A percentile compares a stretch with the other conserved stretches of the same genome.
Conservation (phyloP, 495 filamentous ascomycete genomes). For the Jackrogersella multiformis region DNA sequence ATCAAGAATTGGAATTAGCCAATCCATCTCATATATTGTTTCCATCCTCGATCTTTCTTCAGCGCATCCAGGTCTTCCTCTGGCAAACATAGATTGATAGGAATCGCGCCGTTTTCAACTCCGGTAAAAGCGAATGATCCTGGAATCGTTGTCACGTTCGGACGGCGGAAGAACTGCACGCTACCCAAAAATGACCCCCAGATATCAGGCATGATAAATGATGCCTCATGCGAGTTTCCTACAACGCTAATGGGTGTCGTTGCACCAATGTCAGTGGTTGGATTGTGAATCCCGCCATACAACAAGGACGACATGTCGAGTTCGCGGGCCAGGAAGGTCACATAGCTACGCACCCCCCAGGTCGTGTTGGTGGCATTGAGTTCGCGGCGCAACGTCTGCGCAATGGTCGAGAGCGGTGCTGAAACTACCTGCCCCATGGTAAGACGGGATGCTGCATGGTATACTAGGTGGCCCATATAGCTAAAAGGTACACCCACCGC, state of each 20-base stretch:
- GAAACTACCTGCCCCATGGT: not conserved
- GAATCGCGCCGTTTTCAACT: not conserved
- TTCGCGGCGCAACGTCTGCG: slow-evolving; percentile 1
- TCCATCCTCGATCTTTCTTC: not conserved
- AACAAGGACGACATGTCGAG: slow-evolving; percentile 48
- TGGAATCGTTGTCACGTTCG: not conserved
- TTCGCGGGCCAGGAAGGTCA: slow-evolving; percentile 49
- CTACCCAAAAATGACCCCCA: not conserved
- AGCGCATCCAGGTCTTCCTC: not conserved
- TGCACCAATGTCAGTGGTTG: not conserved
- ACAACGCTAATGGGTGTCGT: not conserved
- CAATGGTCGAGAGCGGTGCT: not conserved
- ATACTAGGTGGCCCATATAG: not conserved
- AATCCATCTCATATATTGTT: not conserved
- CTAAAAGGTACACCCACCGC: not conserved
- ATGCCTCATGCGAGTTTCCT: not conserved
- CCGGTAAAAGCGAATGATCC: not conserved
- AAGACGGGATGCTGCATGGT: not conserved
- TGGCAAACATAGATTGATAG: not conserved
- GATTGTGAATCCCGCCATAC: slow-evolving; percentile 43
- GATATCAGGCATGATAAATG: not conserved
- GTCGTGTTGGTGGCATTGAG: slow-evolving; percentile 43
- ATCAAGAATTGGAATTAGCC: too few species aligned
- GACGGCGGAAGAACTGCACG: not conserved
- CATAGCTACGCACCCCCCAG: slow-evolving; percentile 51